These are phyloP conservation scores for Tieghemostelium lacteum DNA, from an alignment of 78 protist genomes.

Conservation along the genomic window DNA sequence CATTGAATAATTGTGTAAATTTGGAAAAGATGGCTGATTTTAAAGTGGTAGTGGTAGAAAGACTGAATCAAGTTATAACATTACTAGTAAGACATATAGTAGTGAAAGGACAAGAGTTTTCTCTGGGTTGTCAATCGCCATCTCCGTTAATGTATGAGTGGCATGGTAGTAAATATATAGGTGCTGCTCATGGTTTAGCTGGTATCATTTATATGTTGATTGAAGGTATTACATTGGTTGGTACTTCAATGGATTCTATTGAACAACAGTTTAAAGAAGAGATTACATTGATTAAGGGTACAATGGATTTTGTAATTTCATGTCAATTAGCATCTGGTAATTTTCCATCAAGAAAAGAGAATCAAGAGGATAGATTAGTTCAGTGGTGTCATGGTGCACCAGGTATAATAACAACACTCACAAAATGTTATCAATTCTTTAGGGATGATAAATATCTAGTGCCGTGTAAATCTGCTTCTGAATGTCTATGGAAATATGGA, in stretches of 20 bases:
- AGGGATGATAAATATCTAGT: not conserved
- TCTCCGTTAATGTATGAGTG: constrained; percentile 42
- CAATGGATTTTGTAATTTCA: constrained; percentile 3
- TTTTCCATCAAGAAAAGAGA: constrained; percentile 6
- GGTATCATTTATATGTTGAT: constrained; percentile 19
- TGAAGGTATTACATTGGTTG: not conserved
- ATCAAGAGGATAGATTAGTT: not conserved
- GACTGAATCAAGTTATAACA: not conserved
- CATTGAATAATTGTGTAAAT: not conserved
- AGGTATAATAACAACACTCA: not conserved
- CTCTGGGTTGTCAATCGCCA: not conserved
- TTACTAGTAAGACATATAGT: not conserved
- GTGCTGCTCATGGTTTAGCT: constrained; percentile 26
- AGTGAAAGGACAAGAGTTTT: not conserved
- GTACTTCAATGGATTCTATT: not conserved
- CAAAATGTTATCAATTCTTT: not conserved
- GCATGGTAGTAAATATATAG: constrained; percentile 19
- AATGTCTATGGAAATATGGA: constrained; percentile 21
- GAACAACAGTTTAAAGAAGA: not conserved
- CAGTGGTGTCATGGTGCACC: constrained; percentile 49
- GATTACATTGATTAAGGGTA: not conserved
- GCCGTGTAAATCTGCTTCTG: not conserved
- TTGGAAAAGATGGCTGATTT: too few relatives aligned
- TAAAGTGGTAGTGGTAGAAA: not conserved
- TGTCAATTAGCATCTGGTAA: not conserved